phyloP scores from a whole-genome alignment of 345 rosid genomes.

The thale cress (Arabidopsis thaliana) region TAIR10.1 NC_003075.7:13937001-13937500 shows the following conservation, averaged over 20 bases:
- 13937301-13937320: slow-evolving; percentile 21
- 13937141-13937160: background rate
- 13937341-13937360: slow-evolving; percentile 44
- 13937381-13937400: slow-evolving; percentile 16
- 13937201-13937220: background rate
- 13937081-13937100: background rate
- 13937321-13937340: slow-evolving; percentile 36
- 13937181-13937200: slow-evolving; percentile 10
- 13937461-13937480: background rate
- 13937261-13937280: slow-evolving; percentile 8
- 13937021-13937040: slow-evolving; percentile 1
- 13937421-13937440: background rate
- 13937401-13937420: slow-evolving; percentile 25
- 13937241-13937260: slow-evolving; percentile 28
- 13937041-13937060: slow-evolving; percentile 16
- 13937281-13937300: slow-evolving; percentile 17
- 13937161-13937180: slow-evolving; percentile 8
- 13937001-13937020: background rate
- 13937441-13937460: background rate
- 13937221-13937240: background rate
- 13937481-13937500: background rate
- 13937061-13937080: background rate
- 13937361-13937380: slow-evolving; percentile 50
- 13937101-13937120: background rate
- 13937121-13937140: slow-evolving; percentile 14